Evolutionary conservation across 371 early-diverging fungal genomes (phyloP), one percentile per base, ranked within the genome.

Genomic region (Capniomyces stellatus): DNA sequence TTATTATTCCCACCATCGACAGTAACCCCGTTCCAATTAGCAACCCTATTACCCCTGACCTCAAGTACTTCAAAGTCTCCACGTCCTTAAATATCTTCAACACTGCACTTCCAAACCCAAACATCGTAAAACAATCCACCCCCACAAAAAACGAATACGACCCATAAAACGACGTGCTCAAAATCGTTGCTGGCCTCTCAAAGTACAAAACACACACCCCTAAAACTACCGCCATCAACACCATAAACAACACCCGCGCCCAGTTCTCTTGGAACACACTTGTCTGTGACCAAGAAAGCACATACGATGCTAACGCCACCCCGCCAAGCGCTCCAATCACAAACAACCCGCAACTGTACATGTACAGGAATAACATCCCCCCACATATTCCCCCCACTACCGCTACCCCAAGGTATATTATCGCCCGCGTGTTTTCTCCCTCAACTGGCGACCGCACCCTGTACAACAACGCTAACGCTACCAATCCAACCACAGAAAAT

Each of bases 41-140:
- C 6, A 35, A 15, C 35, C 35, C 35, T 35, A 35, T 35, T 10
- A 35, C 35, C 6, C 35, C 35, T 35, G 10, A 6, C 6, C 10
- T 10, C 6, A 35, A 15, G 6, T 6, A 10, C 15, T 35, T 35
- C 15, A 35, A 10, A 6, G 6, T 6, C 15, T 35, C 15, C 10
- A 35, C 15, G 15, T 35, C 15, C 6, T 46, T 12, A 4, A 46
- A 46, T 23, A 27, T 6, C 8, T 46, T 46, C 8, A 46, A 23
- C 21, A 46, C 6, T 27, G 27, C 46, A 6, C 6, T 46, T 46
- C 8, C 27, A 12, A 87, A 83, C 0, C 87, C 88, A 0, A 82
- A 82, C 35, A 75, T 72, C 6, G 72, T 76, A 63, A 77, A 88
- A 48, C 79, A 68, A 63, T 89, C 88, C 27, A 87, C 57, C n/a